Evolutionary conservation across 2,329 filamentous ascomycete species (phyloP), one percentile per base, ranked within the genome.

Genomic region (Colletotrichum eleusines): DNA sequence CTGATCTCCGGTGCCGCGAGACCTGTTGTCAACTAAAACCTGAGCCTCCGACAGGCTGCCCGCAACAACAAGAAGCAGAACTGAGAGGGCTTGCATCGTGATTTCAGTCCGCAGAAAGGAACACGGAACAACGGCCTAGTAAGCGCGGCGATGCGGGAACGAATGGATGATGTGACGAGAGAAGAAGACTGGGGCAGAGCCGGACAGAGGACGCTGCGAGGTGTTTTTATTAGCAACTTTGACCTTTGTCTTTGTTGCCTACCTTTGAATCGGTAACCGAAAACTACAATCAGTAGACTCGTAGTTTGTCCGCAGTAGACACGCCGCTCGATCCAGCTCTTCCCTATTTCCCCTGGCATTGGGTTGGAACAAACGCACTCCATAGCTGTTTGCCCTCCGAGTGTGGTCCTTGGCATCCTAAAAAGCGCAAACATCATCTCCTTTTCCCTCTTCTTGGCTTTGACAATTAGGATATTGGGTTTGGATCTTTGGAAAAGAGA

Each of bases 251-350:
- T 62, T 62, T 51, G 44, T 40, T 5, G 6, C 2, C 18, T 2
- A 4, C 16, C 16, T 1, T 38, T 8, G 35, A 38, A 40, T 50
- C 9, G 20, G 23, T n/a, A 23, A 7, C 23, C 23, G 14, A 40
- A 11, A 20, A 9, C 8, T n/a, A 28, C 31, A 9, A 38, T 12
- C 14, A 14, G 20, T 11, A 23, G 44, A 18, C 44, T 50, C 20
- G 59, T 62, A 40, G 46, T 35, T 62, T 48, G 33, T 40, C 18
- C 23, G 14, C 48, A 23, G 40, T 31, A 11, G 11, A 14, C 5
- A 9, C 9, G 31, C 33, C 44, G 8, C n/a, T 61, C 31, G 58
- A 76, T 92, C 93, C 79, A 94, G 95, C 86, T n/a, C n/a, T 59
- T 40, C 12, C 20, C 23, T 23, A 28, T 18, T 57, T 40, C 35